A percentile compares a stretch with the other conserved stretches of the same genome.
Evolutionary conservation across 176 grass and related monocot genomes (phyloP).

Genomic region (Oryza coarctata): DNA sequence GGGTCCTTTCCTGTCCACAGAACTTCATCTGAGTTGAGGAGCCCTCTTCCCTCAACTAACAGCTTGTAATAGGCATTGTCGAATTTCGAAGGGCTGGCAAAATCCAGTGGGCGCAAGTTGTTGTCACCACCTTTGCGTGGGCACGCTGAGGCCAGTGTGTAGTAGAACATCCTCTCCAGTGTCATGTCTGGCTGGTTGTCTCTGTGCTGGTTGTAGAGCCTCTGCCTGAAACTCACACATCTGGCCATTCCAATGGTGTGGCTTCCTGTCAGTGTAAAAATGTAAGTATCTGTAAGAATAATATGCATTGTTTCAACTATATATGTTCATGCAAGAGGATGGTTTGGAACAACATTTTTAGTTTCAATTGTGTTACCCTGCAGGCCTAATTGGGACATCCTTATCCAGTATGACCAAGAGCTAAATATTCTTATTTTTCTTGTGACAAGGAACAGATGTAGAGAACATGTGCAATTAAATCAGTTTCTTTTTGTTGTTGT

Average conservation of each 20-base stretch:
- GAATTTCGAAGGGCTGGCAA: conserved; percentile 53
- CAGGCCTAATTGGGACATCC: not conserved
- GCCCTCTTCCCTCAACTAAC: conserved; percentile 58
- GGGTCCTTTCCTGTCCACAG: conserved; percentile 60
- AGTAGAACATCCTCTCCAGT: conserved; percentile 50
- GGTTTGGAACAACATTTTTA: not conserved
- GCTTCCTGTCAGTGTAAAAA: conserved; percentile 52
- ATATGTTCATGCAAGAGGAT: not conserved
- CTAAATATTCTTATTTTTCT: not conserved
- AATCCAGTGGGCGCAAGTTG: conserved; percentile 54
- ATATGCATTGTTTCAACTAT: not conserved
- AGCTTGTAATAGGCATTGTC: conserved; percentile 88
- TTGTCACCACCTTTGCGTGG: conserved; percentile 64
- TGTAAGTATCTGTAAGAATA: not conserved
- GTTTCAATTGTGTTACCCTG: not conserved
- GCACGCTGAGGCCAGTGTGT: conserved; percentile 49
- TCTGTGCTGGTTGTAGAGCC: conserved; percentile 76
- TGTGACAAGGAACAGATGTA: not conserved
- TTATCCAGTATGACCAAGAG: not conserved
- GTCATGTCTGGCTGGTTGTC: conserved; percentile 57
- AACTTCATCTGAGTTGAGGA: conserved; percentile 84
- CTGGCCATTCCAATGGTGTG: conserved; percentile 82
- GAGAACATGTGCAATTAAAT: not conserved
- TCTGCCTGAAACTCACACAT: conserved; percentile 83
- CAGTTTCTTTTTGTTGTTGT: not conserved